These are phyloP conservation scores for Eragrostis tef DNA, from an alignment of 202 grass and related monocot genomes.

Conservation along the genomic window DNA sequence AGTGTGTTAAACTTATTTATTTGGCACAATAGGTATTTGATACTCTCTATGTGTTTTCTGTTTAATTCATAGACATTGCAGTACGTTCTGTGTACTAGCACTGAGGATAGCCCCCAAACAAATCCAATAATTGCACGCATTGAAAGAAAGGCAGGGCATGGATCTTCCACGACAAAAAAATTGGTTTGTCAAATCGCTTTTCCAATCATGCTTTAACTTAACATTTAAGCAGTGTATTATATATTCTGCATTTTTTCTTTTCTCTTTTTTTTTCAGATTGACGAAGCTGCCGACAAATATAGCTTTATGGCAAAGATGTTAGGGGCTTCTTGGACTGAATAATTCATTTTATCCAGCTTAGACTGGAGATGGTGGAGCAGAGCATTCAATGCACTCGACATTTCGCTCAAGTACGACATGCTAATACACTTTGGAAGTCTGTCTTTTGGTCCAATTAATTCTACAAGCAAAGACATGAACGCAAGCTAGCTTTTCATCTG, in stretches of 20 bases:
- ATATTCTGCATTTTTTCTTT: not conserved
- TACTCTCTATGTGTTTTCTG: constrained; percentile 19
- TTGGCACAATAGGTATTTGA: no score
- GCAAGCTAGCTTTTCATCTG: no score
- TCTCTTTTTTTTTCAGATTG: constrained; percentile 62
- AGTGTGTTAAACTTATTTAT: no score
- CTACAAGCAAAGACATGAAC: no score
- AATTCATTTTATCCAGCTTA: constrained; percentile 8
- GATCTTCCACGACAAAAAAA: constrained; percentile 81
- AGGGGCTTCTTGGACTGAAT: constrained; percentile 63
- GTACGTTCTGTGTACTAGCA: constrained; percentile 68
- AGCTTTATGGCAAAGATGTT: constrained; percentile 95
- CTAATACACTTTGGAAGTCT: not conserved
- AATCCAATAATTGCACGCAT: constrained; percentile 89
- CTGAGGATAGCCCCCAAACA: constrained; percentile 54
- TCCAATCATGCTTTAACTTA: not conserved
- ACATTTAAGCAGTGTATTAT: constrained; percentile 4
- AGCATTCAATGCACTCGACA: not conserved
- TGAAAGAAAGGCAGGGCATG: constrained; percentile 81
- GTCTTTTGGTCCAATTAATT: no score
- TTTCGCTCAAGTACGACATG: not conserved
- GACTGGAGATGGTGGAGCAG: not conserved
- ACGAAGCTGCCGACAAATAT: constrained; percentile 76
- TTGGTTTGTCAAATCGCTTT: constrained; percentile 46
- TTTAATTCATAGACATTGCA: constrained; percentile 70